Conservation (phyloP, 2,329 filamentous ascomycete genomes). For the Septoria petroselini region DNA sequence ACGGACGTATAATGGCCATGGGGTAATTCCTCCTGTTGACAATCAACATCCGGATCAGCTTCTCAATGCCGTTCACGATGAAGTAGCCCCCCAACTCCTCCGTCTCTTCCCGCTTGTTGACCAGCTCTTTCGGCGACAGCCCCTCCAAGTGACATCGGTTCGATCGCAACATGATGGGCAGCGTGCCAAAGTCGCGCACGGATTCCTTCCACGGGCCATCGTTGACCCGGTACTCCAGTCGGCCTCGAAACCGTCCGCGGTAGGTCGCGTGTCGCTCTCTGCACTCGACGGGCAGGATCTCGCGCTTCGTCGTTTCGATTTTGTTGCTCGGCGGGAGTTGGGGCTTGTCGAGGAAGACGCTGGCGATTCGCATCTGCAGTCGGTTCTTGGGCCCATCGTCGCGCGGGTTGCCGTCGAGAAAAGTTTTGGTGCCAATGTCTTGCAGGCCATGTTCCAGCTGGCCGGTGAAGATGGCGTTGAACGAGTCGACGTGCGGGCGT, state of each 20-base stretch:
- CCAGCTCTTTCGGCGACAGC: slow-evolving; percentile 76
- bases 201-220: slow-evolving; percentile 80
- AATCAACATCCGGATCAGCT: slow-evolving; percentile 88
- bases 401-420: slow-evolving; percentile 66
- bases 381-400: slow-evolving; percentile 62
- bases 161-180: slow-evolving; percentile 91
- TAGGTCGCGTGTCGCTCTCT: slow-evolving; percentile 92
- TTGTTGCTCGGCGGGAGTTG: slow-evolving; percentile 79
- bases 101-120: slow-evolving; percentile 86
- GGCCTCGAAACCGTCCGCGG: slow-evolving; percentile 77
- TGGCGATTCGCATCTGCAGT: slow-evolving; percentile 73
- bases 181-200: slow-evolving; percentile 77
- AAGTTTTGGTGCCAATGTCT: slow-evolving; percentile 87
- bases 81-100: slow-evolving; percentile 97
- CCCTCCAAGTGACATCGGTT: slow-evolving; percentile 88
- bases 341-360: slow-evolving; percentile 79
- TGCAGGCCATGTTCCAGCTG: slow-evolving; percentile 70
- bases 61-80: slow-evolving; percentile 95
- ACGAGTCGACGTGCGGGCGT: slow-evolving; percentile 88
- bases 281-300: slow-evolving; percentile 88
- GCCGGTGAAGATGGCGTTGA: slow-evolving; percentile 84
- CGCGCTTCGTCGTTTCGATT: slow-evolving; percentile 70
- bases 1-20: slow-evolving; percentile 86
- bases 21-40: slow-evolving; percentile 90
- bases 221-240: slow-evolving; percentile 83